Evolutionary conservation across 768 basidiomycete species (phyloP), one percentile per base, ranked within the genome.

Genomic region (Lactifluus pinguis): DNA sequence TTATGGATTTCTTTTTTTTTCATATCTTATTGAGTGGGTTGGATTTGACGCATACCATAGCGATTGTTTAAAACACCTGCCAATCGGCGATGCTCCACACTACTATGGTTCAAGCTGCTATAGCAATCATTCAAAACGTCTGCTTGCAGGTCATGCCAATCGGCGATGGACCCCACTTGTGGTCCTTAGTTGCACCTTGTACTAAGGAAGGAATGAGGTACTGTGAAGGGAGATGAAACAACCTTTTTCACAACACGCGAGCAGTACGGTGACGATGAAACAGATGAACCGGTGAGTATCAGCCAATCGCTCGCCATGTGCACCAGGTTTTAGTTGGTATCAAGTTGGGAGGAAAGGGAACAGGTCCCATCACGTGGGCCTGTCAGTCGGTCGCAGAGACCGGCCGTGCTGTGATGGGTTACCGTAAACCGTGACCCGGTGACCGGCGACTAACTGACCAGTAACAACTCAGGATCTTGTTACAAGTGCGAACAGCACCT

Each of bases 231-330:
- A 59, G 32, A 56, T 51, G 42, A 61, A 60, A 60, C 59, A 30
- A 6, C 19, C 29, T 6, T 47, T 36, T 47, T 36, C 6, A 25
- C 38, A 8, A 39, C 21, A 52, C 21, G 34, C 36, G 38, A 19
- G 38, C 21, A 32, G 32, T 34, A 47, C 21, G 15, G 50, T 58
- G 47, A 60, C 59, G 59, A 54, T 49, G 60, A 60, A 60, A 51
- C 53, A 60, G 32, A 39, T 30, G 21, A 41, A 44, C 32, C 15
- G 49, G 59, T 55, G n/a, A 56, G 58, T 54, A 29, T 17, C 53
- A 11, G 29, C 17, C 21, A 13, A 9, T 34, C 32, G 5, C 53
- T 42, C 30, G 53, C 25, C 36, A 15, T 53, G 52, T 39, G 21
- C 49, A 49, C 53, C 25, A 42, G 53, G 53, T n/a, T n/a, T n/a